Base-by-base conservation (phyloP, 306 rosid species). In the Vigna mungo region DNA sequence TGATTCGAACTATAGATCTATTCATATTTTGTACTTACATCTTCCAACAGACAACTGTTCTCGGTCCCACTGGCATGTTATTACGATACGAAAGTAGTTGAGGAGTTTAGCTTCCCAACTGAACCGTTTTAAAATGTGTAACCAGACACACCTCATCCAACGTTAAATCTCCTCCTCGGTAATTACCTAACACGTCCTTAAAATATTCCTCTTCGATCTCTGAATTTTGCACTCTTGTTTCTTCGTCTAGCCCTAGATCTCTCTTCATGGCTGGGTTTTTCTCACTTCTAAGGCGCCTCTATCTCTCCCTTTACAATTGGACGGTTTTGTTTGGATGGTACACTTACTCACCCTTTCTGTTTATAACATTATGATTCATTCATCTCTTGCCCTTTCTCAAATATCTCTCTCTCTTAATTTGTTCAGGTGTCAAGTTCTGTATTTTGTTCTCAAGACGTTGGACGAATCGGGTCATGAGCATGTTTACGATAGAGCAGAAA, bases 251-350 rank as follows among this genome's bases (percentile, higher is more conserved):
- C 5, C 10, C 39, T 64, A 6, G 71, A 75, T 76, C 59, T 37
- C 77, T 10, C 73, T 48, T 73, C 92, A 82, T 92, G 97, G 96
- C 93, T 67, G 86, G 76, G 10, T 58, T 61, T 23, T 18, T 78
- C 47, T 90, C 95, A 0, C 34, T 75, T 54, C 53, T 84, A 59
- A 48, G 85, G 76, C 90, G 97, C 78, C 21, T 88, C 20, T 92
- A 95, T 68, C 97, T 95, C 81, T 48, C 86, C 23, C 36, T 89
- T 65, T 95, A 92, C 78, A 92, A 95, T 32, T 95, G 93, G 93
- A 60, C 87, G 30, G 84, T 92, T 79, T 88, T 88, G 84, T 13
- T 84, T 17, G 98, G 98, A 82, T 92, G 98, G 98, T 95, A 82
- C 68, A 6, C 17, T 58, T 51, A 16, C 32, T 76, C 56, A 18